Evolutionary conservation across 2,329 filamentous ascomycete species (phyloP).

Genomic region (Fusarium duplospermum): DNA sequence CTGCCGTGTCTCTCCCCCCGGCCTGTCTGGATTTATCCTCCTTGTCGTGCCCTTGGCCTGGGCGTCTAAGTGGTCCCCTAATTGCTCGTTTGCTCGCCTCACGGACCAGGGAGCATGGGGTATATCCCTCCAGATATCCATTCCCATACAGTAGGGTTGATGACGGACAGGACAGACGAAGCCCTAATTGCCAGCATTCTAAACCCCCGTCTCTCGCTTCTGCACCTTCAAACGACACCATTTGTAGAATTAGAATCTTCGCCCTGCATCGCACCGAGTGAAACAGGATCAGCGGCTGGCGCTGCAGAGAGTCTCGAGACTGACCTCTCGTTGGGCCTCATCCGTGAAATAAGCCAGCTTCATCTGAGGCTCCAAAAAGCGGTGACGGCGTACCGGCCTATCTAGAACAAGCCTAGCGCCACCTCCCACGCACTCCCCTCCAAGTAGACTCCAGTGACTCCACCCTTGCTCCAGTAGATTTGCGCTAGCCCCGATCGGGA

Average conservation of each 20-base stretch:
- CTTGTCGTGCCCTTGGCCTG: slow-evolving; percentile 30
- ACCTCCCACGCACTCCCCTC: slow-evolving; percentile 30
- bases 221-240: slow-evolving; percentile 4
- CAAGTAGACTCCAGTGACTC: slow-evolving; percentile 3
- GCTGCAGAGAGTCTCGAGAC: slow-evolving; percentile 12
- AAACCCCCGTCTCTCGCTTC: not conserved
- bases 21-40: slow-evolving; percentile 26
- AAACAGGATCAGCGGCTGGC: slow-evolving; percentile 23
- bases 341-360: slow-evolving; percentile 7
- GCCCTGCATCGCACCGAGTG: slow-evolving; percentile 37
- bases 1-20: slow-evolving; percentile 22
- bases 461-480: slow-evolving; percentile 18
- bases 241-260: slow-evolving; percentile 11
- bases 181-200: slow-evolving; percentile 12
- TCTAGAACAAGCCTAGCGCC: slow-evolving; percentile 30
- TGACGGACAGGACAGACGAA: not conserved
- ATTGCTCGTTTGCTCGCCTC: slow-evolving; percentile 32
- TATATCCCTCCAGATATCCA: slow-evolving; percentile 18
- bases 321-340: slow-evolving; percentile 26
- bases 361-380: slow-evolving; percentile 41
- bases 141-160: slow-evolving; percentile 10
- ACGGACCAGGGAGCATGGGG: slow-evolving; percentile 34
- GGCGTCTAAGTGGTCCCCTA: slow-evolving; percentile 35
- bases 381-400: slow-evolving; percentile 38
- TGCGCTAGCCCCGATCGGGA: slow-evolving; percentile 33